phyloP scores from a whole-genome alignment of 768 basidiomycete genomes.

The Serpula lacrymans region DNA sequence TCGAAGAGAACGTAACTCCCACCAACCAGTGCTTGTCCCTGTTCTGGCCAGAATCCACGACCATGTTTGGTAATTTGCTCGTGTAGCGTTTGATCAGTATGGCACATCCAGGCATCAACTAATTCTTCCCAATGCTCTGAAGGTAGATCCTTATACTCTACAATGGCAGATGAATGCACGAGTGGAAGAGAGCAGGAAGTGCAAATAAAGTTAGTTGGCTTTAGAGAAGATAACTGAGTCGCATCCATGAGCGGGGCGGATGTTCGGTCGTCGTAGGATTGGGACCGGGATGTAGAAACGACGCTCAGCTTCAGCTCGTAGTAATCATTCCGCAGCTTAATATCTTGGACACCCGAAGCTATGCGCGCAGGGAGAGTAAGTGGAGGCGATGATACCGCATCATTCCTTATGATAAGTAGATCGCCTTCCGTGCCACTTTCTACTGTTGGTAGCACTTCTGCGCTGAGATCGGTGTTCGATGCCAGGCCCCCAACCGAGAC shows the following conservation, averaged over 20 bases:
- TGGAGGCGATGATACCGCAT: conserved; percentile 52
- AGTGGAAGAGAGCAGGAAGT: conserved; percentile 77
- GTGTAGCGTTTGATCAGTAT: conserved; percentile 81
- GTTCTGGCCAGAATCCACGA: conserved; percentile 76
- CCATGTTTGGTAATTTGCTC: conserved; percentile 51
- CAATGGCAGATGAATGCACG: conserved; percentile 44
- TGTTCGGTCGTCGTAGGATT: conserved; percentile 24
- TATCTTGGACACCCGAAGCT: conserved; percentile 56
- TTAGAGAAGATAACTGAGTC: conserved; percentile 49
- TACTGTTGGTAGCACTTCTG: conserved; percentile 57
- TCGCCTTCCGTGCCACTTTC: conserved; percentile 42
- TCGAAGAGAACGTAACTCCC: conserved; percentile 87
- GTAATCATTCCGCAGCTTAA: conserved; percentile 53
- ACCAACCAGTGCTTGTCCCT: conserved; percentile 76
- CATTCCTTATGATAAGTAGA: conserved; percentile 60
- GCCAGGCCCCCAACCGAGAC: conserved; percentile 52
- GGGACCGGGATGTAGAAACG: conserved; percentile 11
- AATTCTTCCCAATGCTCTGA: conserved; percentile 98
- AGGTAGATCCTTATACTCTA: conserved; percentile 78
- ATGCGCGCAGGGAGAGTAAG: conserved; percentile 56
- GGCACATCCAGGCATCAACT: conserved; percentile 98
- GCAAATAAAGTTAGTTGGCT: conserved; percentile 70
- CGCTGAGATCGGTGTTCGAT: conserved; percentile 53
- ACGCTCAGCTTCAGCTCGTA: conserved; percentile 68
- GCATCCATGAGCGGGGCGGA: conserved; percentile 63